These are phyloP conservation scores for Croton laevigatus DNA, from an alignment of 441 rosid species.

Conservation along the genomic window DNA sequence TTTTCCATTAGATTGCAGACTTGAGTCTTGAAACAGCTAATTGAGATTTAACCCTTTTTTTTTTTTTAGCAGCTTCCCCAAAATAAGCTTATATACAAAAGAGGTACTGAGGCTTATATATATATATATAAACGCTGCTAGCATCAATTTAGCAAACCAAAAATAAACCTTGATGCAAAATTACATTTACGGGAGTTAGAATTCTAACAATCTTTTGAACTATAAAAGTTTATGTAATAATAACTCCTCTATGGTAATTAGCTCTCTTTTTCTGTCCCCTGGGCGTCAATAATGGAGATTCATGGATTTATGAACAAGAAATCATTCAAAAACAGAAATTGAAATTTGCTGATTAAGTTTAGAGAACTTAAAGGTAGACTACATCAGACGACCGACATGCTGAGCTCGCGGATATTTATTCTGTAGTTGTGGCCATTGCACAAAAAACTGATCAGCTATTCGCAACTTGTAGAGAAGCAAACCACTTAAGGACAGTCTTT, in stretches of 20 bases:
- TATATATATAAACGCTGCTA: neutral
- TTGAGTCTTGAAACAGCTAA: neutral
- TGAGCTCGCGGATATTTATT: conserved; percentile 62
- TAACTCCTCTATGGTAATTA: neutral
- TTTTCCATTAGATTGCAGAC: neutral
- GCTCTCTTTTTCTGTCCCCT: neutral
- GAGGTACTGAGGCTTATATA: no score
- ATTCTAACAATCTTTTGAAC: neutral
- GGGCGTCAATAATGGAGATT: neutral
- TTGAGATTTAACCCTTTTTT: neutral
- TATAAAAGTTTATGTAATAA: neutral
- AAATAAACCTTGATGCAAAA: neutral
- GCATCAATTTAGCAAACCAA: neutral
- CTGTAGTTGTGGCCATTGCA: conserved; percentile 86
- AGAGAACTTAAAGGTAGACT: conserved; percentile 24
- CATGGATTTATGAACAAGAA: neutral
- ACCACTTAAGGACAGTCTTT: conserved; percentile 78
- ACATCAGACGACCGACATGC: conserved; percentile 84
- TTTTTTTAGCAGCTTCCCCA: neutral
- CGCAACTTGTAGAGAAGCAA: conserved; percentile 68
- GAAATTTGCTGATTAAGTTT: conserved; percentile 3
- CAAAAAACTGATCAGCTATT: conserved; percentile 81
- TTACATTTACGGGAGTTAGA: neutral
- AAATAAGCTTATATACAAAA: no score
- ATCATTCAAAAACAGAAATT: conserved; percentile 9